These are phyloP conservation scores for Posidonia oceanica DNA, from an alignment of 116 monocot genomes.

Conservation along the genomic window DNA sequence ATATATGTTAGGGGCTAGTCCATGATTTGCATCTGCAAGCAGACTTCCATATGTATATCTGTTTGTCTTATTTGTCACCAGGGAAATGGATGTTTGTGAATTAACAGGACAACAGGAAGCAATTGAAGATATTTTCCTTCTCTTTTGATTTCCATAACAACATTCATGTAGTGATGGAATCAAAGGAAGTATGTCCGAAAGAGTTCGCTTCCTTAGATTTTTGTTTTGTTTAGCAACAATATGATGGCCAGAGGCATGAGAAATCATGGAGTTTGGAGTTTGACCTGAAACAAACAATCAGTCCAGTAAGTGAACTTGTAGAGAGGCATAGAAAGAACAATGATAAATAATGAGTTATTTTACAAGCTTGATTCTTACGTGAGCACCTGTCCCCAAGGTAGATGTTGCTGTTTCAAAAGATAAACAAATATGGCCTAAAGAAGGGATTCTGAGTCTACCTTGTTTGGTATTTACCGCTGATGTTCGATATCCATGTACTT, in stretches of 20 bases:
- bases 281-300: slow-evolving; percentile 23
- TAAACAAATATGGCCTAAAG: slow-evolving; percentile 16
- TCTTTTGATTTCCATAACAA: slow-evolving; percentile 26
- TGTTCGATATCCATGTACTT: slow-evolving; percentile 13
- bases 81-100: slow-evolving; percentile 17
- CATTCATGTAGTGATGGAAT: slow-evolving; percentile 44
- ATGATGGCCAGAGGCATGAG: slow-evolving; percentile 12
- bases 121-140: slow-evolving; percentile 38
- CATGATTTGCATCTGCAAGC: slow-evolving; percentile 53
- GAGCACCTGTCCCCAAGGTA: slow-evolving; percentile 9
- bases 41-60: slow-evolving; percentile 44
- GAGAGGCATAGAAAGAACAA: too few species aligned
- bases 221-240: slow-evolving; percentile 24
- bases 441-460: slow-evolving; percentile 17
- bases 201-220: slow-evolving; percentile 37
- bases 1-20: slow-evolving; percentile 49
- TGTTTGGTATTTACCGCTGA: slow-evolving; percentile 11
- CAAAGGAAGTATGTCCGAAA: slow-evolving; percentile 46
- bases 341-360: too few species aligned
- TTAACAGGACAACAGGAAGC: neutral
- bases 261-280: slow-evolving; percentile 12
- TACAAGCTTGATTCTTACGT: slow-evolving; percentile 15
- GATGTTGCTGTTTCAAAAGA: slow-evolving; percentile 14
- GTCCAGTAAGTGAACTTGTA: neutral
- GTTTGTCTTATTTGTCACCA: slow-evolving; percentile 13